Base-by-base conservation (phyloP, 1,284 basidiomycete genomes). In the Rhodotorula sp. region DNA sequence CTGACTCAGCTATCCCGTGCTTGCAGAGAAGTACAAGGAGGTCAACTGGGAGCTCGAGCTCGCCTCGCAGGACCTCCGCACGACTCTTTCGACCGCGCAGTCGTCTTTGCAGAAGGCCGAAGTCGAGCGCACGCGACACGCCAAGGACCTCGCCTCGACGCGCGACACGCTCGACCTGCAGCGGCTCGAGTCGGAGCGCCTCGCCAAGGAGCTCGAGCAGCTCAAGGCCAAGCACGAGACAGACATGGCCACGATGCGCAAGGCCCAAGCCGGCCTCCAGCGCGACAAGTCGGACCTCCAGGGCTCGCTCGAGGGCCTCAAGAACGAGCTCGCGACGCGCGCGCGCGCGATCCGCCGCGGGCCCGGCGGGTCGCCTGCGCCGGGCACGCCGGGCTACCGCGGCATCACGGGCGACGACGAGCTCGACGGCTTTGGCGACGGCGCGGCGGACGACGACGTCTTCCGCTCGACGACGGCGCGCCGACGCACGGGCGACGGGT, bases 41-140 rank as follows among this genome's bases (percentile, higher is more conserved):
- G 93, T 96, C 83, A 97, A 97, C 81, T 98, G 96, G 96, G 95
- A 97, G 80, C 89, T 98, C 74, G 94, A 98, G 84, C 92, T 97
- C 60, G 87, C 87, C 34, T 85, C 94, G 45, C 95, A 99, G 81
- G 93, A 97, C 74, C 85, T 96, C 41, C 89, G 90, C 54, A 83
- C 88, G 1, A 87, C 91, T 76, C 85, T 91, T 53, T 80, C 86
- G 53, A 88, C 91, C 64, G 86, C 88, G 2, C 89, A 91, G 73
- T 82, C 87, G 13, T 85, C 87, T 41, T 83, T 87, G 17, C 86
- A 87, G 75, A 90, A 91, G 68, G 85, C 91, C 23, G 92, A 96
- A 79, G 83, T 87, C 53, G 96, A 98, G 77, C 88, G 91, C 74
- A 90, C 91, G 78, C 89, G 91, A 3, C 85, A 94, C 46, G 88